Percentiles rank a stretch among this genome's conserved stretches.
These are phyloP conservation scores for Pythium brassicae DNA, from an alignment of 352 stramenopile species.

Conservation along the genomic window DNA sequence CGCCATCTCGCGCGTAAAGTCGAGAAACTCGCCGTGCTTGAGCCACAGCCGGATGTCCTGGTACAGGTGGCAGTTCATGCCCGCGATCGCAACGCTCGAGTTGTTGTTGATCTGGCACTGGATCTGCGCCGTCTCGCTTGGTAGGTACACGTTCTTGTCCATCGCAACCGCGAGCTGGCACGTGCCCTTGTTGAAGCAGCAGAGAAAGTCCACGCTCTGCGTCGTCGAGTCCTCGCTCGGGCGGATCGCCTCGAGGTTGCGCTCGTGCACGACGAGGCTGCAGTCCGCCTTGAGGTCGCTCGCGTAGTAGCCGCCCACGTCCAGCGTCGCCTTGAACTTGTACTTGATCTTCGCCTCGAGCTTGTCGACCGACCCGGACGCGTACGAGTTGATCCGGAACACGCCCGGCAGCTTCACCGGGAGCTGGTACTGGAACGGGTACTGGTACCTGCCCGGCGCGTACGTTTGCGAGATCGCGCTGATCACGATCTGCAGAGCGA, in stretches of 20 bases:
- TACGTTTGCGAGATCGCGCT: slow-evolving; percentile 31
- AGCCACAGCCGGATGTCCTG: slow-evolving; percentile 43
- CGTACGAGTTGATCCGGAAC: slow-evolving; percentile 53
- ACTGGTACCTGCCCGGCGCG: slow-evolving; percentile 44
- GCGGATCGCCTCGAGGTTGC: slow-evolving; percentile 35
- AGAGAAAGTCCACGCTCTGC: slow-evolving; percentile 51
- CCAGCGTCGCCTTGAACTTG: slow-evolving; percentile 70
- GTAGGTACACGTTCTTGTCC: slow-evolving; percentile 73
- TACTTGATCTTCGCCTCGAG: slow-evolving; percentile 69
- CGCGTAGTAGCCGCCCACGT: slow-evolving; percentile 52
- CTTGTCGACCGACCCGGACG: slow-evolving; percentile 31
- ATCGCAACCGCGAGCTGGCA: slow-evolving; percentile 53
- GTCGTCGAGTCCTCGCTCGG: slow-evolving; percentile 52
- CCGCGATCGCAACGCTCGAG: slow-evolving; percentile 49
- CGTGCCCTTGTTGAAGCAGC: slow-evolving; percentile 55
- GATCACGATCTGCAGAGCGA: slow-evolving; percentile 36
- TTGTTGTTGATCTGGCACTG: slow-evolving; percentile 58
- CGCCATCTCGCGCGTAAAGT: slow-evolving; percentile 38
- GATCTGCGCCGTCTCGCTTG: slow-evolving; percentile 53
- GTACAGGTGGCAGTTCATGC: slow-evolving; percentile 54
- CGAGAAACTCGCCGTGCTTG: slow-evolving; percentile 23
- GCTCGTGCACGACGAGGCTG: slow-evolving; percentile 52
- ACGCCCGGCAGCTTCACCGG: slow-evolving; percentile 39
- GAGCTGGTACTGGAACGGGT: slow-evolving; percentile 66
- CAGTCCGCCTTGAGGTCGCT: slow-evolving; percentile 62